phyloP scores from a whole-genome alignment of 2,329 filamentous ascomycete genomes.

The Tolypocladium guangdongense region DNA sequence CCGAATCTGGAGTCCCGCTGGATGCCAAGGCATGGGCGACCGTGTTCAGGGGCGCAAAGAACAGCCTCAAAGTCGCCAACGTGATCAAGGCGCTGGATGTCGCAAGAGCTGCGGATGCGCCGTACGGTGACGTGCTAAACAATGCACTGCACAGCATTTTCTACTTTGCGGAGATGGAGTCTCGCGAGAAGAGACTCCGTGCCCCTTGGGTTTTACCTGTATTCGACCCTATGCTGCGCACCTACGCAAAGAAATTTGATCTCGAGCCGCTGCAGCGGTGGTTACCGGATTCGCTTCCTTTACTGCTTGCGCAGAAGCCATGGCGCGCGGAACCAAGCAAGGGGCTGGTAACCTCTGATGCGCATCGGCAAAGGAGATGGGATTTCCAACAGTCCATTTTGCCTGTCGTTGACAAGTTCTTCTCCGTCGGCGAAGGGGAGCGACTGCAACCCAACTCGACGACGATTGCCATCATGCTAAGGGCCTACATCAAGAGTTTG shows the following conservation, averaged over 20 bases:
- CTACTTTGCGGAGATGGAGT: constrained; percentile 30
- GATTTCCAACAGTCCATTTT: constrained; percentile 19
- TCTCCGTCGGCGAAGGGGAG: constrained; percentile 10
- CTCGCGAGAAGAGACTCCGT: constrained; percentile 13
- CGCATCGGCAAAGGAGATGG: constrained; percentile 12
- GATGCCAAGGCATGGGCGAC: constrained; percentile 58
- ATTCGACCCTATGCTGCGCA: constrained; percentile 36
- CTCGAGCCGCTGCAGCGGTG: constrained; percentile 32
- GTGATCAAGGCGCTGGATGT: constrained; percentile 30
- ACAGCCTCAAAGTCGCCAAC: constrained; percentile 37
- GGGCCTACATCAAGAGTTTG: constrained; percentile 32
- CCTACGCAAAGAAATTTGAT: constrained; percentile 38
- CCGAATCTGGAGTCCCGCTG: constrained; percentile 40
- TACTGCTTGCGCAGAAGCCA: constrained; percentile 14
- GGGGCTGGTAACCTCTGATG: not conserved
- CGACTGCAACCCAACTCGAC: constrained; percentile 24
- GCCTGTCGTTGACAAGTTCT: constrained; percentile 20
- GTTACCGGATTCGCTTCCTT: constrained; percentile 23
- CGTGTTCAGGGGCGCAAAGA: constrained; percentile 61
- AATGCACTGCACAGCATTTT: constrained; percentile 38
- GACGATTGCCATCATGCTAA: constrained; percentile 35
- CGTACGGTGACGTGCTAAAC: constrained; percentile 23
- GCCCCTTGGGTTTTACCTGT: constrained; percentile 23
- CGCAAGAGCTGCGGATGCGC: constrained; percentile 36
- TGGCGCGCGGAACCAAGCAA: constrained; percentile 2